Evolutionary conservation across 495 filamentous ascomycete species (phyloP).

Genomic region (Tuber magnatum): DNA sequence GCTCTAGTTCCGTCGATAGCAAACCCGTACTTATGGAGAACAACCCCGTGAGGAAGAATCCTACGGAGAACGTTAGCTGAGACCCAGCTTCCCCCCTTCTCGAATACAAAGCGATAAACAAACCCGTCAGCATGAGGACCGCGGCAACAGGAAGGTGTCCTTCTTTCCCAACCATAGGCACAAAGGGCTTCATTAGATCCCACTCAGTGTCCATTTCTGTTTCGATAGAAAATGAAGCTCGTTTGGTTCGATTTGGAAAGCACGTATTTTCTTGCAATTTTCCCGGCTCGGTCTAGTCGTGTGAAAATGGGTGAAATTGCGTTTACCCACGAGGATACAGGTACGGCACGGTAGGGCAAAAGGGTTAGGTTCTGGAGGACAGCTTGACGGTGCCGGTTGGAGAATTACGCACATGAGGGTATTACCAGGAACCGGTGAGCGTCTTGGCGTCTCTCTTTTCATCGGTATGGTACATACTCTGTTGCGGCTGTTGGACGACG

Average conservation of each 20-base stretch:
- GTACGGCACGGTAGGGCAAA: neutral
- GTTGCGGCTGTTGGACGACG: no score
- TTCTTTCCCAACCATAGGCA: slow-evolving; percentile 71
- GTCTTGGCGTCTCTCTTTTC: neutral
- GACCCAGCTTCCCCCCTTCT: neutral
- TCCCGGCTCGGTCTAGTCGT: neutral
- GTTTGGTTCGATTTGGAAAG: neutral
- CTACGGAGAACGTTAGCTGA: slow-evolving; percentile 19
- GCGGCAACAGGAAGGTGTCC: slow-evolving; percentile 79
- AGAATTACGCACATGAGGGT: neutral
- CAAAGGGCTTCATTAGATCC: slow-evolving; percentile 56
- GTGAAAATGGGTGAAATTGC: slow-evolving; percentile 1
- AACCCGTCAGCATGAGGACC: slow-evolving; percentile 51
- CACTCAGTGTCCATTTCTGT: slow-evolving; percentile 36
- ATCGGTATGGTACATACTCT: no score
- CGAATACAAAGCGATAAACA: neutral
- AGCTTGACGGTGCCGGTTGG: neutral
- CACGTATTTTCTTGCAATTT: slow-evolving; percentile 1
- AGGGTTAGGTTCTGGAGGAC: neutral
- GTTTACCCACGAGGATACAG: slow-evolving; percentile 5
- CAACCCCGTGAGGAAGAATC: slow-evolving; percentile 35
- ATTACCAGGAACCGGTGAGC: neutral
- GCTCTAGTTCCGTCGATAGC: neutral
- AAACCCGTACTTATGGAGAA: slow-evolving; percentile 34
- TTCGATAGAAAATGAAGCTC: neutral